A percentile compares a stretch with the other conserved stretches of the same genome.
Conservation (phyloP, 208 protist genomes). For the Leishmania arabica region DNA sequence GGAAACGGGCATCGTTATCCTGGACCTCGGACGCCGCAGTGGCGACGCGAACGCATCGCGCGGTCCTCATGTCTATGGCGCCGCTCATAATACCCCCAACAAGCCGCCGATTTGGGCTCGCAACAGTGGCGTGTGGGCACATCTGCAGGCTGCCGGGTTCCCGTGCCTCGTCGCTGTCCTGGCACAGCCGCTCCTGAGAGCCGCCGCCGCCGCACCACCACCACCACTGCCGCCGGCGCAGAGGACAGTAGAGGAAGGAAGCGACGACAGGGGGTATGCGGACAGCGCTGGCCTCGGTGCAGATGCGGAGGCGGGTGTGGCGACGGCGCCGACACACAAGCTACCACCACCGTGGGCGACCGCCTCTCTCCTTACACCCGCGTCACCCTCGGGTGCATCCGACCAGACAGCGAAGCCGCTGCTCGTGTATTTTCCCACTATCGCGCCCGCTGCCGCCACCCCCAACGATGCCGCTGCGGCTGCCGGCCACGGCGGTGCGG, state of each 20-base stretch:
- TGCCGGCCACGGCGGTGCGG: not conserved
- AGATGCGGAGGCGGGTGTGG: not conserved
- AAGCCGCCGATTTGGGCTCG: not conserved
- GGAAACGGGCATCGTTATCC: conserved; percentile 7
- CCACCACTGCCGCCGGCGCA: not conserved
- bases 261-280: not conserved
- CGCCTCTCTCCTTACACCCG: not conserved
- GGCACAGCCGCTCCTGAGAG: not conserved
- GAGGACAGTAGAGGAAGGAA: not conserved
- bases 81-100: not conserved
- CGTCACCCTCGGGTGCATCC: not conserved
- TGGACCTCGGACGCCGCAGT: conserved; percentile 6
- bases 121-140: conserved; percentile 1
- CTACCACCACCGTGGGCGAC: not conserved
- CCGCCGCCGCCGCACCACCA: not conserved
- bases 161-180: conserved; percentile 21
- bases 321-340: not conserved
- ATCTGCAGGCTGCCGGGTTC: conserved; percentile 3
- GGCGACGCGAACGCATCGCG: not conserved
- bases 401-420: not conserved
- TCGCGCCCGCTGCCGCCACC: not conserved
- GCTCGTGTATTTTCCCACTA: not conserved
- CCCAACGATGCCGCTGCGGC: not conserved
- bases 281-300: not conserved
- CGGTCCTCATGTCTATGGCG: not conserved